Evolutionary conservation across 495 filamentous ascomycete species (phyloP).

Genomic region (Annulohypoxylon nitens): DNA sequence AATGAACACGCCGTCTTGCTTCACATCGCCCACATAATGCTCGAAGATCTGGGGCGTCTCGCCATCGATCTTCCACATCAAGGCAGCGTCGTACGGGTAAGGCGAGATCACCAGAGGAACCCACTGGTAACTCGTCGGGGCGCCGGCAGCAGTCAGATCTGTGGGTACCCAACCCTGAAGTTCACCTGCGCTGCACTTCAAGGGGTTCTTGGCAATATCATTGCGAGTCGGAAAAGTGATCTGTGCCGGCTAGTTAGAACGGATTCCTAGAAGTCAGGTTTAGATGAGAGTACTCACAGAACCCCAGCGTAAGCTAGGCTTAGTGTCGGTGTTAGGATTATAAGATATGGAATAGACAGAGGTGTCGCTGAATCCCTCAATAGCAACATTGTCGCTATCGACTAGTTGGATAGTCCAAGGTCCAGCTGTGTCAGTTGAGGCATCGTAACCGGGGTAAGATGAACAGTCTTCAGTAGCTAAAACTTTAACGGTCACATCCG

Average conservation of each 20-base stretch:
- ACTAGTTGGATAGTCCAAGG: constrained; percentile 48
- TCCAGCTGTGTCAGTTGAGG: constrained; percentile 47
- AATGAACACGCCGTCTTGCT: constrained; percentile 50
- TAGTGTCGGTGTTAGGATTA: constrained; percentile 32
- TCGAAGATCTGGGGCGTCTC: constrained; percentile 46
- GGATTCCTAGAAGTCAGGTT: background rate
- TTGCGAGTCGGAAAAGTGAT: constrained; percentile 43
- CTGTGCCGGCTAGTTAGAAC: constrained; percentile 20
- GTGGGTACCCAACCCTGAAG: constrained; percentile 36
- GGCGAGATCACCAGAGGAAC: constrained; percentile 37
- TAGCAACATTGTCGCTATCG: constrained; percentile 47
- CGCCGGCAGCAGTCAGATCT: constrained; percentile 41
- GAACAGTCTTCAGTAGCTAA: constrained; percentile 46
- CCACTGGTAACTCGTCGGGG: constrained; percentile 43
- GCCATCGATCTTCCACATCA: constrained; percentile 49
- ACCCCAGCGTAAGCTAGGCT: constrained; percentile 48
- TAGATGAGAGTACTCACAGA: constrained; percentile 37
- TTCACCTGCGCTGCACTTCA: constrained; percentile 37
- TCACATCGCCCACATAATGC: constrained; percentile 50
- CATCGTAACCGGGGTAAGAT: constrained; percentile 49
- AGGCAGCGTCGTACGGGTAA: constrained; percentile 44
- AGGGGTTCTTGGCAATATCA: constrained; percentile 36
- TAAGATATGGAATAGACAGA: constrained; percentile 41
- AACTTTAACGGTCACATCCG: constrained; percentile 45
- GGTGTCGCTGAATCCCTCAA: constrained; percentile 50